A percentile compares a stretch with the other conserved stretches of the same genome.
These are phyloP conservation scores for Globisporangium lucens DNA, from an alignment of 352 stramenopile genomes.

Conservation along the genomic window DNA sequence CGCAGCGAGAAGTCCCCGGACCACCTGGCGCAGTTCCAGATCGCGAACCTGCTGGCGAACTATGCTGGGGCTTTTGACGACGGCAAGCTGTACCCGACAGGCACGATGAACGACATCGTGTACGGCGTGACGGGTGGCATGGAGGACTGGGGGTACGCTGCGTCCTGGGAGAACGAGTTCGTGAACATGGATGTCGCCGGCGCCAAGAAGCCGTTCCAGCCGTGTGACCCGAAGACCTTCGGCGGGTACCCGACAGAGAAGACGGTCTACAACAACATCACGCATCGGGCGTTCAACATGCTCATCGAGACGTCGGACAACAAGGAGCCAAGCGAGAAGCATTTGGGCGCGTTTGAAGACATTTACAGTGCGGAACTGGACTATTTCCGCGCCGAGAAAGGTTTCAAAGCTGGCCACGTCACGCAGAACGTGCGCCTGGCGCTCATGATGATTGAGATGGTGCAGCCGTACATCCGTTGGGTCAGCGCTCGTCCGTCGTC, in stretches of 20 bases:
- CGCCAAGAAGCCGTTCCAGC: slow-evolving; percentile 46
- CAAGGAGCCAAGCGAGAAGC: slow-evolving; percentile 77
- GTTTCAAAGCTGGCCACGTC: slow-evolving; percentile 87
- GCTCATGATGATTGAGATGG: slow-evolving; percentile 94
- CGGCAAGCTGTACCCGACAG: slow-evolving; percentile 69
- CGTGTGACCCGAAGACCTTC: slow-evolving; percentile 87
- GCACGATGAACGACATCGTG: slow-evolving; percentile 95
- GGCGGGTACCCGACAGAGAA: slow-evolving; percentile 89
- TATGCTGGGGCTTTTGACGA: slow-evolving; percentile 76
- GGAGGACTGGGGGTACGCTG: slow-evolving; percentile 97
- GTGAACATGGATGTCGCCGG: slow-evolving; percentile 9
- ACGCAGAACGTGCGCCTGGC: slow-evolving; percentile 94
- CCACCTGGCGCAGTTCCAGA: slow-evolving; percentile 62
- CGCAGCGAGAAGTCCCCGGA: slow-evolving; percentile 80
- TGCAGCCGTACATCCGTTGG: slow-evolving; percentile 92
- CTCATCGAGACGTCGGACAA: slow-evolving; percentile 93
- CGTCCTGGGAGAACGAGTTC: slow-evolving; percentile 81
- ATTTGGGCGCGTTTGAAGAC: slow-evolving; percentile 74
- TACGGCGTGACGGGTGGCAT: slow-evolving; percentile 97
- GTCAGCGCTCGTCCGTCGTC: slow-evolving; percentile 28
- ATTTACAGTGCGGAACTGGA: slow-evolving; percentile 68
- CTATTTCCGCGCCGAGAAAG: slow-evolving; percentile 39
- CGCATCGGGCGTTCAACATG: slow-evolving; percentile 94
- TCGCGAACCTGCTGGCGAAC: slow-evolving; percentile 55
- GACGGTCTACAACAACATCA: slow-evolving; percentile 92